Evolutionary conservation across 2,329 filamentous ascomycete species (phyloP), one percentile per base, ranked within the genome.

Genomic region (Cladobotryum protrusum): DNA sequence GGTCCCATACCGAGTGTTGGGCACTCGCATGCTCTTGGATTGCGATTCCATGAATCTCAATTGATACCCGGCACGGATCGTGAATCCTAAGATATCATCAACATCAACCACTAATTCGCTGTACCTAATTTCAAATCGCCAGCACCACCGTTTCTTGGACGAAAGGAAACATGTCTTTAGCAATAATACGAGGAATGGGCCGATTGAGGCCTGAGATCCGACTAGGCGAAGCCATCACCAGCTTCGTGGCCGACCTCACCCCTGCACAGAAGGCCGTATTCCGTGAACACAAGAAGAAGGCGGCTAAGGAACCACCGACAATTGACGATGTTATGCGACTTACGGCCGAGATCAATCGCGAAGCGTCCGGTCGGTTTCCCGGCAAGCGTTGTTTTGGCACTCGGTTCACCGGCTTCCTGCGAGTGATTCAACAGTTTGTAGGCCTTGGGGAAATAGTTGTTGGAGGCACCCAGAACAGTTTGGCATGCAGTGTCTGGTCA

Each of bases 401-500:
- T 5, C 64, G 72, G 3, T 59, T 75, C 15, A 69, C 62, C 0
- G 73, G 68, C 40, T 58, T 73, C 5, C 56, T 75, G 0, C 53
- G 71, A 9, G 59, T 65, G 0, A 63, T 72, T 0, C 71, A 76
- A 50, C 67, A 71, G 49, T 75, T 70, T 45, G 70, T 67, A 15
- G 63, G 66, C 0, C 52, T 75, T n/a, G 72, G 72, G 5, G 59
- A 61, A 15, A 33, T 62, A 0, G n/a, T 61, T 0, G 45, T 75
- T 14, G 71, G 72, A 0, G 70, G 68, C 1, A 68, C 67, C 0
- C 72, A 75, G 54, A 75, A 74, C 37, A 40, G 75, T 0, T 59
- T 74, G 7, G 71, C 72, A 0, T 71, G 68, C 49, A 64, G 71
- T 12, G 69, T 76, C 0, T 76, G 72, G 73, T 63, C 69, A 1